Base-by-base conservation (phyloP, 228 moss, liverwort and hornwort species). In the Sphagnum fallax region DNA sequence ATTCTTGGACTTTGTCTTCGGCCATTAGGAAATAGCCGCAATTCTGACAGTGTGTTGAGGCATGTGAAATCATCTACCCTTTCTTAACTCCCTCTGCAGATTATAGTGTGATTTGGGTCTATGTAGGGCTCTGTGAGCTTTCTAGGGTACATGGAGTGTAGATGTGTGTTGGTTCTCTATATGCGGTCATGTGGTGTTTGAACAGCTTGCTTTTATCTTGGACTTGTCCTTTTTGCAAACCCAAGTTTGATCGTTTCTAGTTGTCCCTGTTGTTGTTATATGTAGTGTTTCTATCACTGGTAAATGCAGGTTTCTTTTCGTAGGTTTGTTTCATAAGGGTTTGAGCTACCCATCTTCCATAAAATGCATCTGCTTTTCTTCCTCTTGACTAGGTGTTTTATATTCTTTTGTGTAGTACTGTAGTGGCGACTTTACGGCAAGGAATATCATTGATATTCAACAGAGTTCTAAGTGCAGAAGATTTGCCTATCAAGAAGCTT, bases 391-490 rank as follows among this genome's bases (percentile, higher is more conserved):
- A 32, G 32, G 32, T 32, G 32, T 32, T 88, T 82, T 63, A 82
- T 80, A 47, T 12, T 57, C 65, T 49, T 65, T 2, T 79, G 58
- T 76, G 78, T 83, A 87, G 89, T 65, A 89, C 89, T 76, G 89
- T 86, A 73, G 77, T 82, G 73, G 89, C 89, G 73, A 89, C 98
- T 68, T 80, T 98, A n/a, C 85, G 98, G 77, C 98, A 98, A 80
- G 98, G 94, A 47, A 90, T 94, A 67, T 92, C 91, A 47, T 85
- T 98, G 71, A 98, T 98, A 67, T 94, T 98, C 72, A 92, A 98
- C 73, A 87, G 89, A 74, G 94, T 90, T 69, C 65, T 98, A 69
- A 80, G 16, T 71, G 90, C 87, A 47, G 98, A 98, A 76, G 85
- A 75, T 50, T 86, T 98, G 60, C 98, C 94, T 52, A 68, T 81